Evolutionary conservation across 129 eudicot species (phyloP).

Genomic region (Kitagawia praeruptora): DNA sequence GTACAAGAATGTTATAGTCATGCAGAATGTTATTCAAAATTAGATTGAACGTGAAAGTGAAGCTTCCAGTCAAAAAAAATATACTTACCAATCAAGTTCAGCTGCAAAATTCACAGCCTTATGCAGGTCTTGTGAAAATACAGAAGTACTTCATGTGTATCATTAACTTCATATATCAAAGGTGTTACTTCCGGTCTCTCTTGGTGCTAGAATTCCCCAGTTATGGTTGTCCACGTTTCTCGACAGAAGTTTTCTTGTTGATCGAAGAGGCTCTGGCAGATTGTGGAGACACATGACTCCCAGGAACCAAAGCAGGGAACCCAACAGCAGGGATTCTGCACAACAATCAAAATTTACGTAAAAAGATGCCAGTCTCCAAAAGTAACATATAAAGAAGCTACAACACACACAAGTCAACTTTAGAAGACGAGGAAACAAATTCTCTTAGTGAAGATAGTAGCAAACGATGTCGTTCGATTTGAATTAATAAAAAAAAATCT

Average conservation of each 20-base stretch:
- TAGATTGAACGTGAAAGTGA: no score
- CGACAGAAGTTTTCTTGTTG: constrained; percentile 29
- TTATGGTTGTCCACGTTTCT: constrained; percentile 29
- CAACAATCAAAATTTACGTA: neutral
- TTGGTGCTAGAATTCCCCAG: constrained; percentile 39
- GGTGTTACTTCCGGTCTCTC: constrained; percentile 23
- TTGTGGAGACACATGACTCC: constrained; percentile 59
- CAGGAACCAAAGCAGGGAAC: constrained; percentile 99
- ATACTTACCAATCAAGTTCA: no score
- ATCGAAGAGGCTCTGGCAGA: constrained; percentile 36
- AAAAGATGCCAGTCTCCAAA: neutral
- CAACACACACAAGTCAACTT: neutral
- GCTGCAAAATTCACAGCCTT: no score
- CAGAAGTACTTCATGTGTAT: no score
- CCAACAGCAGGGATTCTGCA: constrained; percentile 99
- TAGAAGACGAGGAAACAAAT: neutral
- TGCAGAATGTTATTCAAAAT: no score
- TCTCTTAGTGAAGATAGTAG: neutral
- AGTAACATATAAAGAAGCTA: neutral
- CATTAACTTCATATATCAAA: no score
- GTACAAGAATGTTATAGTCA: no score
- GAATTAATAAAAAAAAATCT: no score
- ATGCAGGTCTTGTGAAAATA: no score
- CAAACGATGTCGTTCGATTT: no score
- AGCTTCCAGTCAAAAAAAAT: no score